phyloP scores from a whole-genome alignment of 2,329 filamentous ascomycete genomes.

The Karstenula rhodostoma region DNA sequence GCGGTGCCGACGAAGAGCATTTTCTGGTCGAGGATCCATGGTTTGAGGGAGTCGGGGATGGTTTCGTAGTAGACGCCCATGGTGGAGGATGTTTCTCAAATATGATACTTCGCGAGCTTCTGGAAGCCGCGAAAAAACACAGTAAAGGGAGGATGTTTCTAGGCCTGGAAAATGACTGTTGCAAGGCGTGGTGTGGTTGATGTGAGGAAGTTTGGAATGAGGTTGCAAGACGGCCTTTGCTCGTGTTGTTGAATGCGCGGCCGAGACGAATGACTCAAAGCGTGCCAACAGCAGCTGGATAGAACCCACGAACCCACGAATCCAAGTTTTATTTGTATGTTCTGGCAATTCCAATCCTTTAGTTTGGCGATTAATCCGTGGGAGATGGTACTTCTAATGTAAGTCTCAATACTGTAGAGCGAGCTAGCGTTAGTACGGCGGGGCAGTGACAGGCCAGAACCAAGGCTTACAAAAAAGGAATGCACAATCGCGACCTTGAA shows the following conservation, averaged over 20 bases:
- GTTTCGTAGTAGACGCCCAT: slow-evolving; percentile 57
- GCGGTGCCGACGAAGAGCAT: slow-evolving; percentile 56
- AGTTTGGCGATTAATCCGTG: not conserved
- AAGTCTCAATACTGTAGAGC: not conserved
- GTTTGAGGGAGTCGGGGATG: slow-evolving; percentile 48
- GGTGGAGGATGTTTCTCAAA: slow-evolving; percentile 12
- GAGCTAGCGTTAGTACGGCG: not conserved
- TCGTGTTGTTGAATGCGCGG: slow-evolving; percentile 7
- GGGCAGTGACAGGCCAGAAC: not conserved
- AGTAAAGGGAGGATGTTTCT: too few species aligned
- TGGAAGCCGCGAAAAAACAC: too few species aligned
- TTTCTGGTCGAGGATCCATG: slow-evolving; percentile 56
- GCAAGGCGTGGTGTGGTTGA: not conserved
- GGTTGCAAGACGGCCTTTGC: not conserved
- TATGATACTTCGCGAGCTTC: too few species aligned
- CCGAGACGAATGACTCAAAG: slow-evolving; percentile 7
- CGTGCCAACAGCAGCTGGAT: not conserved
- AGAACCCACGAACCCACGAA: not conserved
- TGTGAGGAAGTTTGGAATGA: not conserved
- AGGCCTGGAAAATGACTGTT: too few species aligned
- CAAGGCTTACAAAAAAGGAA: not conserved
- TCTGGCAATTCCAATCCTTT: too few species aligned
- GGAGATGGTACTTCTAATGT: not conserved
- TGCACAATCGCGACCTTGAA: not conserved
- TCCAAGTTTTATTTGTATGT: not conserved